Evolutionary conservation across 2,329 filamentous ascomycete species (phyloP), one percentile per base, ranked within the genome.

Genomic region (Hymenoscyphus linearis): DNA sequence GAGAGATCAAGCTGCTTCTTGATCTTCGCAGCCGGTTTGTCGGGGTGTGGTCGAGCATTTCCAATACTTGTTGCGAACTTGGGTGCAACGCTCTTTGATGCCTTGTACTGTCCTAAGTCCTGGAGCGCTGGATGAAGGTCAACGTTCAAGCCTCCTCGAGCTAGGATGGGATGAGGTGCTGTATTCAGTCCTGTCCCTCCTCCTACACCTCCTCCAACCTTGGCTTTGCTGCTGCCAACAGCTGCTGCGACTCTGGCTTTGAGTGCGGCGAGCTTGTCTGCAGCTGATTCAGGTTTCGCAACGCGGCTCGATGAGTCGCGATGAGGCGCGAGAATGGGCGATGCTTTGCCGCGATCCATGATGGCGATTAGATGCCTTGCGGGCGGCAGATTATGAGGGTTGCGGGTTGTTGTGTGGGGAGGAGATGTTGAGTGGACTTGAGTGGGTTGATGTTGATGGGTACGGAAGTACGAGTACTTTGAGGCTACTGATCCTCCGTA

Each of bases 201-300:
- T 47, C 31, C 31, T 31, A 5, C 27, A 7, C 31, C 31, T 36
- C 14, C 68, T 62, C 52, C 52, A 12, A 27, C 25, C 69, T 63
- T 77, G 64, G 79, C 84, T 74, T 74, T 77, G 74, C 67, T 77
- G 71, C 77, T 79, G 34, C 77, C 78, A 54, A 90, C 88, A 58
- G 90, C 89, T 56, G 89, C 89, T 55, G 89, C 88, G 13, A 95
- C 88, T 68, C 90, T 84, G 26, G 90, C 90, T 74, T 89, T 93
- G 72, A 96, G 82, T 52, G 89, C 87, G 55, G 90, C 91, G 66
- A 93, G 79, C 65, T 84, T 80, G 75, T 91, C 81, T 71, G 87
- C 80, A 65, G 83, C 78, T 18, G 82, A 80, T 66, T 85, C 78
- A 54, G 80, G 69, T 69, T 85, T 81, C 70, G 83, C 79, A 35